These are phyloP conservation scores for Cynanchum wilfordii DNA, from an alignment of 257 asterid genomes.

Conservation along the genomic window DNA sequence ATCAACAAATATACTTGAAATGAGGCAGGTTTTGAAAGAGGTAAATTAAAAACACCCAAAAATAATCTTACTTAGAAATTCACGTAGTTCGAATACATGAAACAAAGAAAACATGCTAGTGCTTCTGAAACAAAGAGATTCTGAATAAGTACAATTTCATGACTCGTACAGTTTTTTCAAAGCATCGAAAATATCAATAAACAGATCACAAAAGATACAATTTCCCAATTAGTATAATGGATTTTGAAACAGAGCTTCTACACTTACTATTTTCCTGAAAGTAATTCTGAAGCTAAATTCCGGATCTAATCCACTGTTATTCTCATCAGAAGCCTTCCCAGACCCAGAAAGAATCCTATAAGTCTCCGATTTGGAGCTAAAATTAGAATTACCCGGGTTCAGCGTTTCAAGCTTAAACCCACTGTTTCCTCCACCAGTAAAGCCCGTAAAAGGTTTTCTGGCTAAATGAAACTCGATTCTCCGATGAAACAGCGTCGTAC, in stretches of 20 bases:
- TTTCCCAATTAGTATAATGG: not conserved
- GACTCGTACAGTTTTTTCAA: too few species aligned
- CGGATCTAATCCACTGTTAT: slow-evolving; percentile 53
- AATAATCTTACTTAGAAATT: not conserved
- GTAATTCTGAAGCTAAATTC: slow-evolving; percentile 69
- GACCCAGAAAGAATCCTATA: slow-evolving; percentile 5
- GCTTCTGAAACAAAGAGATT: not conserved
- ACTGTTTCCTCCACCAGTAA: slow-evolving; percentile 35
- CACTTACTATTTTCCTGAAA: slow-evolving; percentile 80
- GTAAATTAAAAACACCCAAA: not conserved
- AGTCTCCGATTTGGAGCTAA: slow-evolving; percentile 23
- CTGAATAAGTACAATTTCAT: too few species aligned
- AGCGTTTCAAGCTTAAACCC: slow-evolving; percentile 86
- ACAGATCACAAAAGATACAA: too few species aligned
- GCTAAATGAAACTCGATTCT: slow-evolving; percentile 70
- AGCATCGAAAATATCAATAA: not conserved
- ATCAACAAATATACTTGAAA: not conserved
- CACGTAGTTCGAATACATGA: not conserved
- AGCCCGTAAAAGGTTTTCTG: slow-evolving; percentile 61
- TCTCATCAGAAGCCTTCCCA: slow-evolving; percentile 27
- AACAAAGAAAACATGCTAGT: not conserved
- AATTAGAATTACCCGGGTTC: slow-evolving; percentile 37
- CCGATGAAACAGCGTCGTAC: slow-evolving; percentile 43
- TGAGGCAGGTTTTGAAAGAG: too few species aligned
- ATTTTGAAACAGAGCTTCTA: not conserved